Conservation (phyloP, 2,329 filamentous ascomycete species). For the Talaromyces sp. region DNA sequence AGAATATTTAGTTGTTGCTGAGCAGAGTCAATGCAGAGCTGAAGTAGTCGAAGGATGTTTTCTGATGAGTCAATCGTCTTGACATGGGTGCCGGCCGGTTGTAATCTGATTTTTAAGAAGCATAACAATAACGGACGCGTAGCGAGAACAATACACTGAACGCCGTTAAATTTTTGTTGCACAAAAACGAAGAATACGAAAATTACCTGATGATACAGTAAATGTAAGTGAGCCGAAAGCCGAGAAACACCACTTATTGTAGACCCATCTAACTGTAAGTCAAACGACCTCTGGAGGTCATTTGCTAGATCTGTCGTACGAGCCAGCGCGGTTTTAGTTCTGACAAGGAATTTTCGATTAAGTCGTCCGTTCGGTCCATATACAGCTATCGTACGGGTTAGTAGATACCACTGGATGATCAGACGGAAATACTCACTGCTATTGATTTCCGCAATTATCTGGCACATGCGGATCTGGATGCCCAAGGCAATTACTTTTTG, state of each 20-base stretch:
- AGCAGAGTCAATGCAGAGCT: not conserved
- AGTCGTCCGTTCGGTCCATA: not conserved
- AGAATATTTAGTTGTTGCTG: not conserved
- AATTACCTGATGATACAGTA: not conserved
- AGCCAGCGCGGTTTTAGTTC: not conserved
- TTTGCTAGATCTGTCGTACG: not conserved
- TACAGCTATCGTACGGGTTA: not conserved
- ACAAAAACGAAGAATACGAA: not conserved
- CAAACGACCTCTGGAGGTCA: not conserved
- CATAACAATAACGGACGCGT: not conserved
- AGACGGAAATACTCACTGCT: slow-evolving; percentile 35
- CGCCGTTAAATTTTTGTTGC: not conserved
- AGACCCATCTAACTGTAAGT: not conserved
- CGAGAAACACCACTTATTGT: not conserved
- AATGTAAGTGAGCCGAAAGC: not conserved
- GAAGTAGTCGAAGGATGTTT: not conserved
- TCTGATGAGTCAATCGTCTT: not conserved
- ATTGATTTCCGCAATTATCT: slow-evolving; percentile 40
- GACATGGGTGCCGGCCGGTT: not conserved
- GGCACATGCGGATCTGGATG: slow-evolving; percentile 44
- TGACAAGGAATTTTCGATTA: not conserved
- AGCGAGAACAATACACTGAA: not conserved
- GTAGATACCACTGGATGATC: not conserved
- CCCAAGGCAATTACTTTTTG: slow-evolving; percentile 36
- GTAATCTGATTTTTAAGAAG: not conserved